Evolutionary conservation across 169 alveolate species (phyloP), one percentile per base, ranked within the genome.

Genomic region (Plasmodium vivax): DNA sequence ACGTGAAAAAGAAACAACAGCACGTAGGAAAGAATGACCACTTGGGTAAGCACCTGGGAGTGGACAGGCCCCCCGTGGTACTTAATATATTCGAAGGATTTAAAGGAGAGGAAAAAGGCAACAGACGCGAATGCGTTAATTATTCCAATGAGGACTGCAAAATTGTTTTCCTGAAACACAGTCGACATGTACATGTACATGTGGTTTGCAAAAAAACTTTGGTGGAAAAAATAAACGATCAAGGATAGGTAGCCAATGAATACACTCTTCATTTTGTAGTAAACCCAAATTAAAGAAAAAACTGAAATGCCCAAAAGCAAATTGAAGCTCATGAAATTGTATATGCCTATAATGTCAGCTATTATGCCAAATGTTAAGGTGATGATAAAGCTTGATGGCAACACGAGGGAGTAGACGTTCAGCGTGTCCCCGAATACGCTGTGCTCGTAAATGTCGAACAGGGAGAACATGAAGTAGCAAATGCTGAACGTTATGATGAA

Each of bases 121-220:
- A 79, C 3, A 16, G 84, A 90, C 5, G 94, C 94, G 51, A 80
- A 90, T 30, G 79, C 54, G 36, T 90, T 90, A 75, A 90, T 71
- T n/a, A 90, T 90, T 14, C 94, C 94, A 90, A 90, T 79, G 12
- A 90, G 68, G 16, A 90, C 38, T 72, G 94, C 73, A 43, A 90
- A 90, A 90, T 90, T 90, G 8, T 90, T 41, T 19, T 90, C 92
- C 27, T 36, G 30, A 68, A 90, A 90, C n/a, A 90, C 81, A 7
- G 94, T 90, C 16, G 94, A 90, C 94, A 90, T 90, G 27, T 81
- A 90, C 91, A 90, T 90, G 30, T 90, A 90, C 94, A 90, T 90
- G 34, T 90, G 94, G 83, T 90, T 90, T 27, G 84, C 94, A 81
- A 56, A 90, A 90, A 90, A 79, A 80, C 94, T 90, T 47, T 82